Percentiles rank a stretch among this genome's conserved stretches.
phyloP scores from a whole-genome alignment of 768 basidiomycete genomes.

The Boletus rex-veris region DNA sequence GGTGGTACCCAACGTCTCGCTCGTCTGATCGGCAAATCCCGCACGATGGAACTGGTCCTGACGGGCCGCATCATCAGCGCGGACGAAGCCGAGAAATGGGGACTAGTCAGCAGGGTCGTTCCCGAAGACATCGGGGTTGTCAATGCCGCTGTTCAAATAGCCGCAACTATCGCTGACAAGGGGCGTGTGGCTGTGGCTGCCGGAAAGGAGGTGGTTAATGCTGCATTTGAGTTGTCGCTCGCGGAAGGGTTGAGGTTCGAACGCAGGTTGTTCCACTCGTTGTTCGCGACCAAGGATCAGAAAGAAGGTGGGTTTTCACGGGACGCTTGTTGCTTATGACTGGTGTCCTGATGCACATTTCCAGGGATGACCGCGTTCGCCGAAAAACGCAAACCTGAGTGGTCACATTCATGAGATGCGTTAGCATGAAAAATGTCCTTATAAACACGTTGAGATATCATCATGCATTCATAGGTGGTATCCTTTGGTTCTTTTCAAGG shows the following conservation, averaged over 20 bases:
- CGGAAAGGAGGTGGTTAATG: conserved; percentile 92
- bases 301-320: conserved; percentile 71
- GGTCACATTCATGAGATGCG: conserved; percentile 49
- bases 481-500: background rate
- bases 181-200: conserved; percentile 81
- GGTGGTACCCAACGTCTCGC: conserved; percentile 93
- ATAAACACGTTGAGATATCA: background rate
- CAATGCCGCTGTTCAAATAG: conserved; percentile 81
- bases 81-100: conserved; percentile 81
- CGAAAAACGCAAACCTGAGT: conserved; percentile 87
- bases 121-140: conserved; percentile 78
- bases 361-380: conserved; percentile 93
- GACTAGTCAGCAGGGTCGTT: conserved; percentile 81
- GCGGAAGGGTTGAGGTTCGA: conserved; percentile 85
- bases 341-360: background rate
- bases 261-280: conserved; percentile 81
- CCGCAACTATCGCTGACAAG: conserved; percentile 74
- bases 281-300: conserved; percentile 93
- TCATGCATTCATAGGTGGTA: background rate
- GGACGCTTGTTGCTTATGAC: background rate
- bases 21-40: conserved; percentile 82
- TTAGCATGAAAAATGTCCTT: background rate
- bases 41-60: conserved; percentile 91
- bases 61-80: conserved; percentile 84
- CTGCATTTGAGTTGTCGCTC: conserved; percentile 81